Conservation (phyloP, 2,329 filamentous ascomycete genomes). For the Aureobasidium sp. region DNA sequence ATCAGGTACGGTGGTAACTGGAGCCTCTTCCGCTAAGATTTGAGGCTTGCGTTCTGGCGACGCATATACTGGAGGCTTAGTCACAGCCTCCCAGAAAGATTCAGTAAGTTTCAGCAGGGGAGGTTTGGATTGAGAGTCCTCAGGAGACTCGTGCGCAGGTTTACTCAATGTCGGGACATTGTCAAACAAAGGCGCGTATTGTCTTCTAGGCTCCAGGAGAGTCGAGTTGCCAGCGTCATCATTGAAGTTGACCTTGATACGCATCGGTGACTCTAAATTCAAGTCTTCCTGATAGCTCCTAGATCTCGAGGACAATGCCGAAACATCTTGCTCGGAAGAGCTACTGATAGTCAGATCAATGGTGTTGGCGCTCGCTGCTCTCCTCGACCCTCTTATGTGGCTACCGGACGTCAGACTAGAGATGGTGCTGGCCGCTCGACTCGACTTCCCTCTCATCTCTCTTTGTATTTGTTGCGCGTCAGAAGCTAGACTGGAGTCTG, state of each 20-base stretch:
- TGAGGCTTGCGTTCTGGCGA: constrained; percentile 5
- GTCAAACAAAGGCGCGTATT: constrained; percentile 33
- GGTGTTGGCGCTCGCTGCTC: constrained; percentile 1
- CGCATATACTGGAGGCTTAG: constrained; percentile 13
- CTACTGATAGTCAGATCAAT: constrained; percentile 6
- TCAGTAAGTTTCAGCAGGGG: constrained; percentile 26
- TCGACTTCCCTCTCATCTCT: constrained; percentile 26
- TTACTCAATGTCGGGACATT: constrained; percentile 15
- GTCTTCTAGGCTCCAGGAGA: constrained; percentile 20
- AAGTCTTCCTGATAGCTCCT: constrained; percentile 39
- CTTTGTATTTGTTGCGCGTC: constrained; percentile 34
- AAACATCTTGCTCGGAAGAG: constrained; percentile 19
- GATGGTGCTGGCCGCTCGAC: constrained; percentile 1
- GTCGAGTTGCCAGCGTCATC: constrained; percentile 30
- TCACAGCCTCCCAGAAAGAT: constrained; percentile 34
- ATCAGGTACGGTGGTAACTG: constrained; percentile 16
- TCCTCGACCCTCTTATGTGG: background rate
- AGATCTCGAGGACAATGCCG: constrained; percentile 12
- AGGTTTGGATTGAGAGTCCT: background rate
- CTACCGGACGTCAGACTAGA: constrained; percentile 8
- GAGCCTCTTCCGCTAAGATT: background rate
- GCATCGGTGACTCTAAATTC: constrained; percentile 38
- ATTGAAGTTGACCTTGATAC: constrained; percentile 39
- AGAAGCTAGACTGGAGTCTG: constrained; percentile 29
- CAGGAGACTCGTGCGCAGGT: background rate